Evolutionary conservation across 2,329 filamentous ascomycete genomes (phyloP).

Genomic region (Bipolaris bicolor): DNA sequence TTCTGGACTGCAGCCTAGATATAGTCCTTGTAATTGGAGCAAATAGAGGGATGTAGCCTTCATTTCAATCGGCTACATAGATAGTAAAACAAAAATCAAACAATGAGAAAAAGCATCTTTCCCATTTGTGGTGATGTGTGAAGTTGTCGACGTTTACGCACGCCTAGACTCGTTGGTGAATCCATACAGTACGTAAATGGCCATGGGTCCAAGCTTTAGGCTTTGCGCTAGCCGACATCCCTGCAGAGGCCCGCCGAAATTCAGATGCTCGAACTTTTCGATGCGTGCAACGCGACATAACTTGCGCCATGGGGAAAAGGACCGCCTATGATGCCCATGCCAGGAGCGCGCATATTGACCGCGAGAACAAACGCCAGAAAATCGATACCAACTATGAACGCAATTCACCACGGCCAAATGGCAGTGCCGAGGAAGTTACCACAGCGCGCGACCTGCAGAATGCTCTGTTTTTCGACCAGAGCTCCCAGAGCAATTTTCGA

Average conservation of each 20-base stretch:
- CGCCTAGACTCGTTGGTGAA: conserved; percentile 1
- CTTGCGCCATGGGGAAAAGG: conserved; percentile 40
- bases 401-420: conserved; percentile 30
- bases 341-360: conserved; percentile 25
- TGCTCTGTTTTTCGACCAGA: conserved; percentile 47
- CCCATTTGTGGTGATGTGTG: not conserved
- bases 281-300: conserved; percentile 12
- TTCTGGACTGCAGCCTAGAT: conserved; percentile 5
- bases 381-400: conserved; percentile 35
- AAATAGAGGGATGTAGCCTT: not conserved
- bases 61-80: not conserved
- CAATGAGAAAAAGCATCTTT: not conserved
- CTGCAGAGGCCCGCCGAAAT: conserved; percentile 25
- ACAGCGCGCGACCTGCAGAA: conserved; percentile 46
- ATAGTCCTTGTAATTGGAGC: conserved; percentile 10
- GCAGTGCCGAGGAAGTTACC: conserved; percentile 38
- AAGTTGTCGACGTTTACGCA: conserved; percentile 9
- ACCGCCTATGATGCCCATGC: conserved; percentile 40
- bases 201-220: not conserved
- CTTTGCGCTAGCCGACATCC: conserved; percentile 19
- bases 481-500: conserved; percentile 37
- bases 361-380: conserved; percentile 43
- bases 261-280: conserved; percentile 25
- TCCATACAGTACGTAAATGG: not conserved
- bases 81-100: not conserved